Percentiles rank a stretch among this genome's conserved stretches.
Evolutionary conservation across 2,329 filamentous ascomycete species (phyloP).

Genomic region (Epicoccum nigrum): DNA sequence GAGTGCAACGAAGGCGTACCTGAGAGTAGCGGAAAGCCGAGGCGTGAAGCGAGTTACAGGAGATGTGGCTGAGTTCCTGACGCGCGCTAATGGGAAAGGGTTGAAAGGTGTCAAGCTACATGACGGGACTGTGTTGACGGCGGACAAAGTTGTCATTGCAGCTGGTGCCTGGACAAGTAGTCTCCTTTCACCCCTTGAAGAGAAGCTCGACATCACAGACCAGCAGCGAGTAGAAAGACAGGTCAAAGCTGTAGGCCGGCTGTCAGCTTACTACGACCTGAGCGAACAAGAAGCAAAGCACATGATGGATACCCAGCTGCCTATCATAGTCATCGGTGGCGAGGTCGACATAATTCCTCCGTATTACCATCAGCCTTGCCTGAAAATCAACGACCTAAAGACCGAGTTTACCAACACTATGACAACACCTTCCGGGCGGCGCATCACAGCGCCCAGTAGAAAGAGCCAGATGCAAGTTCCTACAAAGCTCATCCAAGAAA

Average conservation of each 20-base stretch:
- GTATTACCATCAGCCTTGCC: slow-evolving; percentile 53
- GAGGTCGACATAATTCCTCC: slow-evolving; percentile 57
- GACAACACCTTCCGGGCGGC: slow-evolving; percentile 54
- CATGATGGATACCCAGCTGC: slow-evolving; percentile 57
- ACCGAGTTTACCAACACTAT: slow-evolving; percentile 63
- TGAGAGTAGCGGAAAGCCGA: slow-evolving; percentile 50
- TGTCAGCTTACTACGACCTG: slow-evolving; percentile 63
- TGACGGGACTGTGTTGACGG: slow-evolving; percentile 55
- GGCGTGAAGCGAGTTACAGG: slow-evolving; percentile 56
- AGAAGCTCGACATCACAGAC: slow-evolving; percentile 51
- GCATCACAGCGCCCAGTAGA: slow-evolving; percentile 60
- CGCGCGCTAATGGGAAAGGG: slow-evolving; percentile 38
- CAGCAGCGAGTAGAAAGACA: slow-evolving; percentile 59
- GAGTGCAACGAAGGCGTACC: slow-evolving; percentile 53
- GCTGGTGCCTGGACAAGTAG: slow-evolving; percentile 64
- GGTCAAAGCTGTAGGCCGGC: slow-evolving; percentile 63
- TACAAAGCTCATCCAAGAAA: slow-evolving; percentile 52
- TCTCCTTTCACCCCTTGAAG: slow-evolving; percentile 58
- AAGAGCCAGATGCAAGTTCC: slow-evolving; percentile 53
- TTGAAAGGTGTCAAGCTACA: slow-evolving; percentile 56
- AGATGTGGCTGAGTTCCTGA: slow-evolving; percentile 53
- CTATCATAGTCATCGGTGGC: slow-evolving; percentile 60
- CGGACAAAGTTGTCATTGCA: slow-evolving; percentile 61
- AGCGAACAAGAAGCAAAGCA: slow-evolving; percentile 51
- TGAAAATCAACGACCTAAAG: slow-evolving; percentile 67